These are phyloP conservation scores for Mucor velutinosus DNA, from an alignment of 371 early-diverging fungal genomes.

Conservation along the genomic window DNA sequence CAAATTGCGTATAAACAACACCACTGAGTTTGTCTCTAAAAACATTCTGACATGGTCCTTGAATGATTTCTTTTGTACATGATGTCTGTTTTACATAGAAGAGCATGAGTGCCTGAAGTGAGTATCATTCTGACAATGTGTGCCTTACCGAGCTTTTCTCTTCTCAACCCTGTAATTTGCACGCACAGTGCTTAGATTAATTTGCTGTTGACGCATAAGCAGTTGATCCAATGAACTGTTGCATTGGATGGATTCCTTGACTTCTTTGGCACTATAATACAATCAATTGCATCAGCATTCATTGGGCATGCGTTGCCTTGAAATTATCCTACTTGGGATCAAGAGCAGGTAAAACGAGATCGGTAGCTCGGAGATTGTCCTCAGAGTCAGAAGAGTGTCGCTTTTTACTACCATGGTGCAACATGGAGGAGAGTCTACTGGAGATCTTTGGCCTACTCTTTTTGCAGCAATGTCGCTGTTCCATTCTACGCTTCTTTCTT, in stretches of 20 bases:
- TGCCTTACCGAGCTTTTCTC: conserved; percentile 22
- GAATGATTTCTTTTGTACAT: conserved; percentile 6
- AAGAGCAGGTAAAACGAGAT: conserved; percentile 40
- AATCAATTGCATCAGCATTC: background rate
- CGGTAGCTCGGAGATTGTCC: conserved; percentile 2
- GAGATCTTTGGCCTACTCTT: conserved; percentile 7
- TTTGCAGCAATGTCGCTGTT: conserved; percentile 18
- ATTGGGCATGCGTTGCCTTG: background rate
- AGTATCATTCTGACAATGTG: too few relatives aligned
- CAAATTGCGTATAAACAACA: conserved; percentile 12
- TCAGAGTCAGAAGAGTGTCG: conserved; percentile 7
- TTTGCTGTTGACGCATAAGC: conserved; percentile 21
- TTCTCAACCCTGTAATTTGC: conserved; percentile 34
- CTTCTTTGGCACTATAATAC: conserved; percentile 23
- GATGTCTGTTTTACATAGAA: background rate
- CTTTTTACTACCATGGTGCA: background rate
- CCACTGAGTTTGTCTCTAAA: conserved; percentile 9
- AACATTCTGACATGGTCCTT: conserved; percentile 4
- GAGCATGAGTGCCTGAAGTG: background rate
- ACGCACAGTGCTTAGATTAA: conserved; percentile 35
- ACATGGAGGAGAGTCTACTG: conserved; percentile 7
- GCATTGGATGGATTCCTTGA: conserved; percentile 10
- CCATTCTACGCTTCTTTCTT: conserved; percentile 19
- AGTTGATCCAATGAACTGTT: conserved; percentile 15
- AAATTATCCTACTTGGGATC: conserved; percentile 25